Conservation (phyloP, 495 filamentous ascomycete species). For the Tuber microsphaerosporum region DNA sequence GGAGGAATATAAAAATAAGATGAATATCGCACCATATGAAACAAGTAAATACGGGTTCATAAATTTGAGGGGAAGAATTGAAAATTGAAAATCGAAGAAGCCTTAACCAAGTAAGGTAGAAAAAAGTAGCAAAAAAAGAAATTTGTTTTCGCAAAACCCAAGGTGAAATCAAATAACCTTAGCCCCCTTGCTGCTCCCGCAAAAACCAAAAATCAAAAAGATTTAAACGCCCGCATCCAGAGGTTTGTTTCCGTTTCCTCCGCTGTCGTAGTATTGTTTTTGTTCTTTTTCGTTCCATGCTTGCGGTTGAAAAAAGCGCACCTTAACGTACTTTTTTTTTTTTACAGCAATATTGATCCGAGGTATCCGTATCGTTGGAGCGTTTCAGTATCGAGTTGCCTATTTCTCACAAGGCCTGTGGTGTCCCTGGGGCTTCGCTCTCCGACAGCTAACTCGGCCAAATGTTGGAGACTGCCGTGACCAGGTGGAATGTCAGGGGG, state of each 20-base stretch:
- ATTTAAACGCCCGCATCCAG: constrained; percentile 27
- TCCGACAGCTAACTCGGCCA: constrained; percentile 40
- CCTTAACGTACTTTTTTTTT: not conserved
- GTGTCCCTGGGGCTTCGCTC: constrained; percentile 36
- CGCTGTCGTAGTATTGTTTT: not conserved
- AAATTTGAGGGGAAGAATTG: not conserved
- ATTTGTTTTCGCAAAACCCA: constrained; percentile 13
- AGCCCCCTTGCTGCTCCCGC: constrained; percentile 17
- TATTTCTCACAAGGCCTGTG: constrained; percentile 13
- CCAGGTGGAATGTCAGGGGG: constrained; percentile 26
- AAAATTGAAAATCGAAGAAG: not conserved
- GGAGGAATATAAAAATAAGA: not conserved
- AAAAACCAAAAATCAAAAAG: constrained; percentile 2
- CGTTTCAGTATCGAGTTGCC: constrained; percentile 25
- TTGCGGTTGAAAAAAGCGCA: not conserved
- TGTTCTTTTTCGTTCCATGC: not conserved
- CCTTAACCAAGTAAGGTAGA: not conserved
- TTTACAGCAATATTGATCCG: constrained; percentile 39
- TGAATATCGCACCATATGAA: not conserved
- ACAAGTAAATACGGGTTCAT: not conserved
- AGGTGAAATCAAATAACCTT: constrained; percentile 17
- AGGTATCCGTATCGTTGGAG: constrained; percentile 39
- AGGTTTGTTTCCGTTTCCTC: constrained; percentile 14
- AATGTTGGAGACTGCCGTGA: constrained; percentile 38
- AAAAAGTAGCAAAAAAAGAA: constrained; percentile 10